A percentile compares a stretch with the other conserved stretches of the same genome.
Evolutionary conservation across 352 stramenopile genomes (phyloP).

Genomic region (Pythium sukuiense): DNA sequence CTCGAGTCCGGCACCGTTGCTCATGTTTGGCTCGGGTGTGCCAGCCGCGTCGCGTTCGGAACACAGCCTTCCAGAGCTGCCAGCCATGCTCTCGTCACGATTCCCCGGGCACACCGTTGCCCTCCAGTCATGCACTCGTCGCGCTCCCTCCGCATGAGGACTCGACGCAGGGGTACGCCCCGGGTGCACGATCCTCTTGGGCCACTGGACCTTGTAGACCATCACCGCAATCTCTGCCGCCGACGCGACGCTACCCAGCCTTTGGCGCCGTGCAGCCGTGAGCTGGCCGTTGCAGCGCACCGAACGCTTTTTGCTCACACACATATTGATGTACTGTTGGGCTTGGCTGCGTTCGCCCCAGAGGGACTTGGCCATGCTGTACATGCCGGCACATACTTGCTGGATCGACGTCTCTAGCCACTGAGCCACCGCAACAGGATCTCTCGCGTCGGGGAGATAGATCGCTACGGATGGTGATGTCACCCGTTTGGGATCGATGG

Average conservation of each 20-base stretch:
- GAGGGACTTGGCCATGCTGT: neutral
- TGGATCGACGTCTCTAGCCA: neutral
- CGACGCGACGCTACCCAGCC: neutral
- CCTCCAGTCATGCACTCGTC: neutral
- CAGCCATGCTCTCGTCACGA: neutral
- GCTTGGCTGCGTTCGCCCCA: no score
- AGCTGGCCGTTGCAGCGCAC: neutral
- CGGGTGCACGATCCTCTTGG: neutral
- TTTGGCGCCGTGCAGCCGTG: neutral
- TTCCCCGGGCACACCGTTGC: neutral
- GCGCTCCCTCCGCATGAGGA: neutral
- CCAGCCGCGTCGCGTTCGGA: neutral
- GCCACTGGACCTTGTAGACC: neutral
- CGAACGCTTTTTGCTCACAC: constrained; percentile 3
- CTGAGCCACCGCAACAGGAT: neutral
- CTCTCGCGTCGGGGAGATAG: neutral
- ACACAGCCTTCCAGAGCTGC: neutral
- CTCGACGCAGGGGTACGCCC: neutral
- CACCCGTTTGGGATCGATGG: neutral
- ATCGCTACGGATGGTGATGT: neutral
- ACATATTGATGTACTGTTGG: neutral
- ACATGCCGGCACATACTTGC: neutral
- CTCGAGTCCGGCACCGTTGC: no score
- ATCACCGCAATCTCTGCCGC: neutral
- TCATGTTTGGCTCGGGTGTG: neutral